Base-by-base conservation (phyloP, 192 early-diverging fungal genomes). In the Podila verticillata region DNA sequence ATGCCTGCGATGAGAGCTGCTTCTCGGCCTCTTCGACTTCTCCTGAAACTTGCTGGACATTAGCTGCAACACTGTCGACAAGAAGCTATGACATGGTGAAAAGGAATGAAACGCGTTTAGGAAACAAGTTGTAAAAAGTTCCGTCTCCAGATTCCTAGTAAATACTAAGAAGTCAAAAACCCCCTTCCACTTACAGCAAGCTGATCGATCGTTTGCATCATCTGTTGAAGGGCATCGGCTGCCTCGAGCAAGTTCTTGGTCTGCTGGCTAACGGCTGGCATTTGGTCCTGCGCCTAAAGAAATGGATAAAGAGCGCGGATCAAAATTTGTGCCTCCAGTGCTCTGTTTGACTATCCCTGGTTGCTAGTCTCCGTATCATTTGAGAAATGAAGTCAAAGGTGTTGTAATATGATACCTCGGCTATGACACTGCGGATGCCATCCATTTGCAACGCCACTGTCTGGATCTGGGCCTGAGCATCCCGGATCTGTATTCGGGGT, bases 391-490 rank as follows among this genome's bases (percentile, higher is more conserved):
- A 35, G 30, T 48, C 34, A 13, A n/a, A n/a, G 5, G 12, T 10
- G 58, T 26, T 44, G 44, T 7, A 5, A 34, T 36, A n/a, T 9
- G 0, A 29, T 72, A 80, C 77, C 66, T 80, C 65, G n/a, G 56
- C 26, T 7, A 72, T 29, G 24, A 68, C 65, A 20, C 60, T 72
- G 32, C 77, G 32, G 34, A 72, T 57, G 2, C 66, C 70, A 20
- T 80, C 77, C 70, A 80, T 72, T 28, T 80, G 77, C 7, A 80
- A 66, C 29, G 77, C 77, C 7, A 80, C 77, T 10, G 77, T 80
- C 32, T 80, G 77, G 32, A 80, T 80, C 48, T 80, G 77, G 13
- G 49, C 61, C 28, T 72, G 70, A 7, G 62, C 63, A 12, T 68
- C 70, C 34, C 49, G 65, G 20, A 80, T 62, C 74, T 75, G 12